phyloP scores from a whole-genome alignment of 192 early-diverging fungal species.

The Geosiphon pyriformis region DNA sequence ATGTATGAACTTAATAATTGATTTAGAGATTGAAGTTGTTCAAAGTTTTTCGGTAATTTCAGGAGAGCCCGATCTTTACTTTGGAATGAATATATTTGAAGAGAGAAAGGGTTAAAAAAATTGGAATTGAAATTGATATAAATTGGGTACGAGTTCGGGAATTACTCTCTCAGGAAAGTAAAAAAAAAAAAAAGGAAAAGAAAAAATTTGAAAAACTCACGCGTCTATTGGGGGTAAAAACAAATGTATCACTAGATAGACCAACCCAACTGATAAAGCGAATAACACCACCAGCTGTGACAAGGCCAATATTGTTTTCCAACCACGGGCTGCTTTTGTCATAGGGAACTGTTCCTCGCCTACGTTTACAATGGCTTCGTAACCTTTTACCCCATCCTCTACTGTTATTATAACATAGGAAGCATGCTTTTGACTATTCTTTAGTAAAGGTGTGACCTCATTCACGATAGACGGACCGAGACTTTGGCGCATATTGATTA shows the following conservation, averaged over 20 bases:
- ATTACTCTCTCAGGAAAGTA: too few species aligned
- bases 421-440: neutral
- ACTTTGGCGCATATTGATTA: neutral
- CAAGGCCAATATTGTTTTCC: constrained; percentile 9
- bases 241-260: neutral
- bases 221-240: constrained; percentile 13
- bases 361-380: neutral
- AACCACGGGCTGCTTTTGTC: neutral
- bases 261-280: neutral
- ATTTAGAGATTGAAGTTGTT: constrained; percentile 44
- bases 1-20: constrained; percentile 44
- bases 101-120: too few species aligned
- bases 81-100: too few species aligned
- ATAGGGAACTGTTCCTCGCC: neutral
- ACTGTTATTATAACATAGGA: neutral
- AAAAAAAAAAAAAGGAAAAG: neutral
- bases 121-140: too few species aligned
- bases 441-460: neutral
- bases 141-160: too few species aligned
- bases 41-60: constrained; percentile 46
- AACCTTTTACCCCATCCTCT: neutral
- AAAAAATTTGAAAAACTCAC: constrained; percentile 11
- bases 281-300: constrained; percentile 3
- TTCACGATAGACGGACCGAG: neutral
- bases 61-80: constrained; percentile 43